These are phyloP conservation scores for Fusarium beomiforme DNA, from an alignment of 2,329 filamentous ascomycete genomes.

Conservation along the genomic window DNA sequence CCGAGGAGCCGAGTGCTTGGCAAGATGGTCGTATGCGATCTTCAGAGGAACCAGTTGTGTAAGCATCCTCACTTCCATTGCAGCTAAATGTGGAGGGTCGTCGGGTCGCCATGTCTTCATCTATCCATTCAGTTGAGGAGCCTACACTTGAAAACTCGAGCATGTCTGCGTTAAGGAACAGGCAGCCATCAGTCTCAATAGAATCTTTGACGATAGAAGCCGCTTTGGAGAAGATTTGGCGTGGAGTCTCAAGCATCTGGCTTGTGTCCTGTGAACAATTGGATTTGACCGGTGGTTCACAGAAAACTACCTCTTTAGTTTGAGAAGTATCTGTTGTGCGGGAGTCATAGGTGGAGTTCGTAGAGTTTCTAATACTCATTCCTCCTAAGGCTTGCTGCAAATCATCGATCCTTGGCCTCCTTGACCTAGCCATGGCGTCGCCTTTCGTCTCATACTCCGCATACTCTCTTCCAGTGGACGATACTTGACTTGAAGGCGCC, in stretches of 20 bases:
- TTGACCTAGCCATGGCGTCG: neutral
- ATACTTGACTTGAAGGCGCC: slow-evolving; percentile 4
- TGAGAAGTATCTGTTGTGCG: neutral
- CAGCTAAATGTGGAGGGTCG: slow-evolving; percentile 16
- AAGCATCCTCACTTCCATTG: slow-evolving; percentile 16
- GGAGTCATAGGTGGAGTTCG: neutral
- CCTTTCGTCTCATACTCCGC: neutral
- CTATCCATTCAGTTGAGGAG: slow-evolving; percentile 13
- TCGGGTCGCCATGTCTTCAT: slow-evolving; percentile 6
- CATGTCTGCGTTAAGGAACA: slow-evolving; percentile 49
- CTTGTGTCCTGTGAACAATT: neutral
- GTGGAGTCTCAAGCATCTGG: neutral
- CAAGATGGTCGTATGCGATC: slow-evolving; percentile 12
- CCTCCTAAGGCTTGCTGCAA: neutral
- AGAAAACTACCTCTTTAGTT: neutral
- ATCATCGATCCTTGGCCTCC: slow-evolving; percentile 17
- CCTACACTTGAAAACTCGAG: slow-evolving; percentile 28
- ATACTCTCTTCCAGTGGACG: neutral
- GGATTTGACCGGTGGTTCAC: neutral
- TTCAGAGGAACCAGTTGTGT: slow-evolving; percentile 17
- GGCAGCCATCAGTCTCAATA: slow-evolving; percentile 52
- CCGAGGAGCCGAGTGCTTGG: slow-evolving; percentile 19
- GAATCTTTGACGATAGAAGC: slow-evolving; percentile 55
- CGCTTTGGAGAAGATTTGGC: slow-evolving; percentile 53
- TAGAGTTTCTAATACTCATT: neutral